These are phyloP conservation scores for Boletus vermiculosoides DNA, from an alignment of 768 basidiomycete genomes.

Conservation along the genomic window DNA sequence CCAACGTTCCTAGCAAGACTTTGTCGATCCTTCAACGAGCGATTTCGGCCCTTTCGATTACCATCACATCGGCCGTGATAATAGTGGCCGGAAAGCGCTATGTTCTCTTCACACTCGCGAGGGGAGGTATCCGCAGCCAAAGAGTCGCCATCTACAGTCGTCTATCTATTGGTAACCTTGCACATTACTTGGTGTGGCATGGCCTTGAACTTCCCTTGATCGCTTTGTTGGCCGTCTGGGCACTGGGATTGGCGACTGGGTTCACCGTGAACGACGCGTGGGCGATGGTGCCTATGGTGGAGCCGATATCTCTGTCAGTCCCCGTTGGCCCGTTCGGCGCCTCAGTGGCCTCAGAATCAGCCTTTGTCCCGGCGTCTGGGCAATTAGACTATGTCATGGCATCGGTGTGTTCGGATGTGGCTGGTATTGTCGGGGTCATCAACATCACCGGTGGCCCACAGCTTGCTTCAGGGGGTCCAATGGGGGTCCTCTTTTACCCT, in stretches of 20 bases:
- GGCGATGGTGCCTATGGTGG: not conserved
- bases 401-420: not conserved
- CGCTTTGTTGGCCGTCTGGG: constrained; percentile 1
- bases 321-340: not conserved
- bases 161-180: not conserved
- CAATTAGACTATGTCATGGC: not conserved
- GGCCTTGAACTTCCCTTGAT: constrained; percentile 3
- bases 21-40: not conserved
- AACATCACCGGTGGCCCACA: not conserved
- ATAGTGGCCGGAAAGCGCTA: constrained; percentile 3
- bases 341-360: not conserved
- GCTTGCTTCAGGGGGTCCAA: not conserved
- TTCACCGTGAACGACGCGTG: constrained; percentile 1
- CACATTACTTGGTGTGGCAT: not conserved
- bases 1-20: not conserved
- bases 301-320: not conserved
- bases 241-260: not conserved
- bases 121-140: not conserved
- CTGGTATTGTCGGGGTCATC: not conserved
- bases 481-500: no score
- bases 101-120: not conserved
- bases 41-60: not conserved
- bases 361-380: no score
- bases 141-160: constrained; percentile 3
- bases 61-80: constrained; percentile 1